A percentile compares a stretch with the other conserved stretches of the same genome.
Evolutionary conservation across 1,139 yeast species (phyloP).

Genomic region (Pichia sp.): DNA sequence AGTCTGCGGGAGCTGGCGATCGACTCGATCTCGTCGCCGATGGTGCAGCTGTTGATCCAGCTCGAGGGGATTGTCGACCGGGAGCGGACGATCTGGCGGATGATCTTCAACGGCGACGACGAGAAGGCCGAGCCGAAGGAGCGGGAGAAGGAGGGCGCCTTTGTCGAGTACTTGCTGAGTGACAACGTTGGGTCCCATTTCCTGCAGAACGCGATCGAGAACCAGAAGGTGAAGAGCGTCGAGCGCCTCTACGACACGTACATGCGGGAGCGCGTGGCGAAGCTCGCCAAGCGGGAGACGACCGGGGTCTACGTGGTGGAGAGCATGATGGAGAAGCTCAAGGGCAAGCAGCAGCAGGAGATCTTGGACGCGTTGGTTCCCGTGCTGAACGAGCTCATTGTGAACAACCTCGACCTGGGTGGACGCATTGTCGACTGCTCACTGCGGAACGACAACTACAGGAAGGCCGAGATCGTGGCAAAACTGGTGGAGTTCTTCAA

Average conservation of each 20-base stretch:
- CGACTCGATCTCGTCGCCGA: conserved; percentile 82
- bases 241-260: conserved; percentile 67
- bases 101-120: conserved; percentile 36
- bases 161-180: conserved; percentile 76
- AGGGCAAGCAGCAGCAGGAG: conserved; percentile 52
- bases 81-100: conserved; percentile 64
- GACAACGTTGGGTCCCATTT: conserved; percentile 93
- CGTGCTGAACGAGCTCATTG: conserved; percentile 55
- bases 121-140: conserved; percentile 33
- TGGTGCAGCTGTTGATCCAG: conserved; percentile 70
- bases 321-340: conserved; percentile 56
- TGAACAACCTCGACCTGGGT: conserved; percentile 69
- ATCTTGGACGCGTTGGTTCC: conserved; percentile 71
- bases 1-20: conserved; percentile 68
- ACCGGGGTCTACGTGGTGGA: conserved; percentile 84
- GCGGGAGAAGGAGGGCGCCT: conserved; percentile 68
- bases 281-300: conserved; percentile 70
- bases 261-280: conserved; percentile 68
- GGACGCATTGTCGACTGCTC: conserved; percentile 67
- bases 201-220: conserved; percentile 64
- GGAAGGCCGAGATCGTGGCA: conserved; percentile 59
- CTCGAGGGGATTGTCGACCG: conserved; percentile 76
- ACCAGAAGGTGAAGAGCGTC: conserved; percentile 62
- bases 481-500: conserved; percentile 45
- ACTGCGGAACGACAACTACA: conserved; percentile 51